phyloP scores from a whole-genome alignment of 2,329 filamentous ascomycete species.

The Mycosphaerelloides madeirae region DNA sequence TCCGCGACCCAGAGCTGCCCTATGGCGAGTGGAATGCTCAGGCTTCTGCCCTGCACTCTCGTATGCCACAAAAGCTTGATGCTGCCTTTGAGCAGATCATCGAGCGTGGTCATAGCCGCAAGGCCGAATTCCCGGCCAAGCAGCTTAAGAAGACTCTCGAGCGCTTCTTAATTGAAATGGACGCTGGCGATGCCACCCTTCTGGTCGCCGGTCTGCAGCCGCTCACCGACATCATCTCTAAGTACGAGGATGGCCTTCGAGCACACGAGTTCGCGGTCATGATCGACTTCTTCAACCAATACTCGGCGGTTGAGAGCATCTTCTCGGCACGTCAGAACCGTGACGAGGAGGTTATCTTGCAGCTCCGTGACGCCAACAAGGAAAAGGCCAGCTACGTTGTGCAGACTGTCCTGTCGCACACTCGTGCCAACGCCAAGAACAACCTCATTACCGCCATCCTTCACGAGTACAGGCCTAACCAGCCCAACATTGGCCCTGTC shows the following conservation, averaged over 20 bases:
- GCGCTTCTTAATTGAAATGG: conserved; percentile 84
- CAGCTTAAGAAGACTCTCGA: conserved; percentile 74
- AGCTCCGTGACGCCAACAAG: conserved; percentile 92
- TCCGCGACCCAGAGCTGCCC: conserved; percentile 83
- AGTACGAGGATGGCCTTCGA: conserved; percentile 84
- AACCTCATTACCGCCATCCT: conserved; percentile 86
- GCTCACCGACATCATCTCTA: conserved; percentile 69
- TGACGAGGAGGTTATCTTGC: conserved; percentile 89
- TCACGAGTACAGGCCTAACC: conserved; percentile 92
- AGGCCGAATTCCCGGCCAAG: conserved; percentile 87
- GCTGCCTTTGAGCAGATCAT: conserved; percentile 76
- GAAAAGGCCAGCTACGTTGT: conserved; percentile 83
- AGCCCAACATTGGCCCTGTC: conserved; percentile 81
- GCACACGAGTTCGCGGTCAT: conserved; percentile 83
- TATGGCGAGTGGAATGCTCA: conserved; percentile 96
- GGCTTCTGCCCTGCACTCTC: conserved; percentile 91
- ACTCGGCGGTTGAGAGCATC: conserved; percentile 75
- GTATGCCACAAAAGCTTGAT: conserved; percentile 94
- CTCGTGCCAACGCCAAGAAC: conserved; percentile 88
- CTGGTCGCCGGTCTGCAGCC: conserved; percentile 71
- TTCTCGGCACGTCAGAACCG: conserved; percentile 81
- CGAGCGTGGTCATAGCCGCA: conserved; percentile 72
- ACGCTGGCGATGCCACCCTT: conserved; percentile 65
- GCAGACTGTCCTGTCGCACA: conserved; percentile 87
- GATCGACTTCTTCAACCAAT: conserved; percentile 70